These are phyloP conservation scores for Cucurbita moschata DNA, from an alignment of 306 rosid species.

Conservation along the genomic window DNA sequence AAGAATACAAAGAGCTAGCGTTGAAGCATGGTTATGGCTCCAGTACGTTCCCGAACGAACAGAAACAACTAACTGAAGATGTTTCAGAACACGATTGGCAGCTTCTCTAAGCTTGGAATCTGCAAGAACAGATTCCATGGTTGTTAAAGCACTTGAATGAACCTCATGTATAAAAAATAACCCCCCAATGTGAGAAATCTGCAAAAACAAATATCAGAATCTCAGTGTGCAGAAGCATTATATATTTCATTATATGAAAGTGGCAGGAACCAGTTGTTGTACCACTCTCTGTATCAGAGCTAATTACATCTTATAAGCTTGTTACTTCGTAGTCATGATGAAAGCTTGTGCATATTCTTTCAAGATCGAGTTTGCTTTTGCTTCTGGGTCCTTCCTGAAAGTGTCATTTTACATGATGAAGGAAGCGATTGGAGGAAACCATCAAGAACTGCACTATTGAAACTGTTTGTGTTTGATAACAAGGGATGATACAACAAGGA, in stretches of 20 bases:
- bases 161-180: neutral
- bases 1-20: constrained; percentile 72
- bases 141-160: neutral
- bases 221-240: neutral
- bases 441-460: neutral
- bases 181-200: neutral
- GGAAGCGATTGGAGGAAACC: neutral
- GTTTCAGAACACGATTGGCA: constrained; percentile 67
- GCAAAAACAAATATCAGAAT: neutral
- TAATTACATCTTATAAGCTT: neutral
- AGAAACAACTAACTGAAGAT: constrained; percentile 12
- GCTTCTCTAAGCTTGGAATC: constrained; percentile 43
- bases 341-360: neutral
- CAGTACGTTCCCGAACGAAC: constrained; percentile 8
- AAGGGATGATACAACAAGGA: neutral
- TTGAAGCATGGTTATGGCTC: constrained; percentile 22
- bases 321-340: neutral
- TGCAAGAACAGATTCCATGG: neutral
- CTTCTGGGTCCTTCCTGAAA: neutral
- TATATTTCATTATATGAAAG: neutral
- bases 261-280: neutral
- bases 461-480: neutral
- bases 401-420: neutral
- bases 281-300: neutral
- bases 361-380: neutral